phyloP scores from a whole-genome alignment of 140 eudicot species.

The Flaveria floridana region DNA sequence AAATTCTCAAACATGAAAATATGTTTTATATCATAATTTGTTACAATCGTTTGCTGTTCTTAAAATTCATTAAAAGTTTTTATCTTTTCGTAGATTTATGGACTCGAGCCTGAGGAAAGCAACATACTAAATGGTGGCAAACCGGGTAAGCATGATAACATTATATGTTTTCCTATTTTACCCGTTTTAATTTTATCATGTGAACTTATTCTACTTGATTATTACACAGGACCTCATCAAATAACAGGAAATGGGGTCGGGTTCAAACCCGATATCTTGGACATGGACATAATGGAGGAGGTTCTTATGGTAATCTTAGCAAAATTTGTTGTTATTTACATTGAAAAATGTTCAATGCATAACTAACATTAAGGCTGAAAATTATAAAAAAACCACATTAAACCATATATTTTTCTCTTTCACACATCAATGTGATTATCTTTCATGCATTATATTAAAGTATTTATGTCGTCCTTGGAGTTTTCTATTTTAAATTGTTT shows the following conservation, averaged over 20 bases:
- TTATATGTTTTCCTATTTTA: neutral
- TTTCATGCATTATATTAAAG: no score
- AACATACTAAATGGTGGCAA: constrained; percentile 90
- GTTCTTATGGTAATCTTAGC: constrained; percentile 69
- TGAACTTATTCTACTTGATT: neutral
- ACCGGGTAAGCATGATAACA: constrained; percentile 50
- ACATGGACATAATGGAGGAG: constrained; percentile 96
- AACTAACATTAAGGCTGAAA: no score
- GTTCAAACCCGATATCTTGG: constrained; percentile 89
- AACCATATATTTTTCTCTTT: no score
- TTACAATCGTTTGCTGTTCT: neutral
- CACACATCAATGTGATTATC: no score
- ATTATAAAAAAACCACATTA: no score
- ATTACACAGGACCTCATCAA: constrained; percentile 73
- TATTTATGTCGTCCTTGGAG: no score
- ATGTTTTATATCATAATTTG: neutral
- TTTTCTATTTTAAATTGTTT: no score
- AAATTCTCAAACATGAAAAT: neutral
- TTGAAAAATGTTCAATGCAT: no score
- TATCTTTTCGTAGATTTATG: constrained; percentile 56
- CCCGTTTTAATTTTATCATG: neutral
- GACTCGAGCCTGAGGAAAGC: constrained; percentile 95
- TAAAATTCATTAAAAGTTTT: neutral
- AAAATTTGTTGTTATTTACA: neutral
- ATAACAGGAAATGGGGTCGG: constrained; percentile 98